These are phyloP conservation scores for Hura crepitans DNA, from an alignment of 441 rosid genomes.

Conservation along the genomic window DNA sequence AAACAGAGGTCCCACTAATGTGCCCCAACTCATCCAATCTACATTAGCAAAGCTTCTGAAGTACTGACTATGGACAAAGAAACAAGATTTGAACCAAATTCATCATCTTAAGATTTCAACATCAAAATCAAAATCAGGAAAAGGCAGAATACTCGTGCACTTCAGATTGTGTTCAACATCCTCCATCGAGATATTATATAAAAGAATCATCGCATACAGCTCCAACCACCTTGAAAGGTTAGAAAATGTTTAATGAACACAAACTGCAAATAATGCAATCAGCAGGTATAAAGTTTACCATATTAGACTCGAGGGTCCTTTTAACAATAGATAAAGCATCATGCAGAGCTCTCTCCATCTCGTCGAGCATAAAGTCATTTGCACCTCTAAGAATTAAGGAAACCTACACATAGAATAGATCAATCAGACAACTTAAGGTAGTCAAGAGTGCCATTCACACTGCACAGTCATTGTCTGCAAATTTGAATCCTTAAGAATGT, in stretches of 20 bases:
- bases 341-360: conserved; percentile 96
- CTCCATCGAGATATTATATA: not conserved
- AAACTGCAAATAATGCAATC: not conserved
- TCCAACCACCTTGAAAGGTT: not conserved
- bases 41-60: too few species aligned
- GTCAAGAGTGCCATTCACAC: not conserved
- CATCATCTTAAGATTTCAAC: too few species aligned
- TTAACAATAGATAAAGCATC: conserved; percentile 85
- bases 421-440: conserved; percentile 11
- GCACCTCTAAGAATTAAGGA: conserved; percentile 96
- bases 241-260: not conserved
- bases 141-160: too few species aligned
- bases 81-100: too few species aligned
- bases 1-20: too few species aligned
- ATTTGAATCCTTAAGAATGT: not conserved
- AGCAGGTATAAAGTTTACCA: conserved; percentile 40
- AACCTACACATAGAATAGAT: conserved; percentile 45
- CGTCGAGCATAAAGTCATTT: conserved; percentile 97
- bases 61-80: too few species aligned
- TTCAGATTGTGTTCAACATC: not conserved
- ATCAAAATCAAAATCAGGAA: too few species aligned
- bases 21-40: too few species aligned
- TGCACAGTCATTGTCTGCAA: not conserved
- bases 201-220: not conserved
- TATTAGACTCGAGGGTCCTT: conserved; percentile 93